Conservation (phyloP, 441 rosid species). For the Arabidopsis lyrata region DNA sequence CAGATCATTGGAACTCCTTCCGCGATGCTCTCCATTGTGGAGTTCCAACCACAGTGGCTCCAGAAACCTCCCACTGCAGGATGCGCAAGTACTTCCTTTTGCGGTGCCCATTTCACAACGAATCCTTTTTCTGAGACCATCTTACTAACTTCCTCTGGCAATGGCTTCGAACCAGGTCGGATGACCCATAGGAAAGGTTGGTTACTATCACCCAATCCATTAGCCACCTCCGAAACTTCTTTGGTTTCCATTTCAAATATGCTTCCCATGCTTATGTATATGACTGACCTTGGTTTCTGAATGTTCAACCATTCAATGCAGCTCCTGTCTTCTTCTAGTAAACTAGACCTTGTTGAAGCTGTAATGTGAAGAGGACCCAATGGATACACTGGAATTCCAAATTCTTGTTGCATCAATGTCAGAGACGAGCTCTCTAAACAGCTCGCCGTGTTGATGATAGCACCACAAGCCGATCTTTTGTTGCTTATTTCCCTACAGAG, state of each 20-base stretch:
- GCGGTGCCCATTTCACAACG: slow-evolving; percentile 55
- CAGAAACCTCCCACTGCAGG: slow-evolving; percentile 47
- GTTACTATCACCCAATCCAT: slow-evolving; percentile 42
- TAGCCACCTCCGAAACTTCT: slow-evolving; percentile 42
- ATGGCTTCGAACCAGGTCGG: slow-evolving; percentile 32
- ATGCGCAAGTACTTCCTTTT: slow-evolving; percentile 39
- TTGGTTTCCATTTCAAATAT: slow-evolving; percentile 14
- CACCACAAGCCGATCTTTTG: slow-evolving; percentile 36
- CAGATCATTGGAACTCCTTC: too few species aligned
- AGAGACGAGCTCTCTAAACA: slow-evolving; percentile 41
- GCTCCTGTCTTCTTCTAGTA: slow-evolving; percentile 47
- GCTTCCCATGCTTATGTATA: slow-evolving; percentile 57
- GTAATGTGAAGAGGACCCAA: slow-evolving; percentile 19
- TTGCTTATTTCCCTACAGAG: not conserved
- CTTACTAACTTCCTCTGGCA: slow-evolving; percentile 39
- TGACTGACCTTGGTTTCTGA: slow-evolving; percentile 48
- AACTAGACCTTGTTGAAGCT: slow-evolving; percentile 22
- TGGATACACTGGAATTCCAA: slow-evolving; percentile 38
- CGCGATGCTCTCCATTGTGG: not conserved
- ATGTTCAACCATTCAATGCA: slow-evolving; percentile 58
- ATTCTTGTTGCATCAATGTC: slow-evolving; percentile 24
- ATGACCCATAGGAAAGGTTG: slow-evolving; percentile 49
- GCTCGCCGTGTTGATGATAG: slow-evolving; percentile 42
- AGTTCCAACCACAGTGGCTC: slow-evolving; percentile 51
- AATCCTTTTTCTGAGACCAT: slow-evolving; percentile 41